These are phyloP conservation scores for Botrytis fabae DNA, from an alignment of 2,329 filamentous ascomycete genomes.

Conservation along the genomic window DNA sequence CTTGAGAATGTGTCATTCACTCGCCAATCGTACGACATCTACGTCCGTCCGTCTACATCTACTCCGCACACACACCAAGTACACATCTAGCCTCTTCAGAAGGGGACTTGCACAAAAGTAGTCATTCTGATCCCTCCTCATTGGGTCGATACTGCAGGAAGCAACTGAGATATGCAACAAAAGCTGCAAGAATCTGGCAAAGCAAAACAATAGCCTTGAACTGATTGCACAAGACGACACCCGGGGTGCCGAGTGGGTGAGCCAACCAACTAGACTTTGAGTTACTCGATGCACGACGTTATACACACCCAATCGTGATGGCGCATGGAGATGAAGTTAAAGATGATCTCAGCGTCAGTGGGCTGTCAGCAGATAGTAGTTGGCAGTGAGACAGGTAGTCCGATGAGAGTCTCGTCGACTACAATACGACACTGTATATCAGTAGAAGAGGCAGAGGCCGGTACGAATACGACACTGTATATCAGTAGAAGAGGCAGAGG, in stretches of 20 bases:
- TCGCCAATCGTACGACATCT: background rate
- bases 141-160: background rate
- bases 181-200: background rate
- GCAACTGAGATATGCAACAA: conserved; percentile 21
- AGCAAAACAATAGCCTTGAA: background rate
- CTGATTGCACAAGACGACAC: background rate
- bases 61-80: background rate
- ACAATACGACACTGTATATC: background rate
- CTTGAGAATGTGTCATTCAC: background rate
- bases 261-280: background rate
- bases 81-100: background rate
- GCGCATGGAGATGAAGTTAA: background rate
- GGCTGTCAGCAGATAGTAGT: background rate
- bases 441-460: background rate
- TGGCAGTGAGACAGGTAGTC: background rate
- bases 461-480: background rate
- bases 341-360: background rate
- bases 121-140: background rate
- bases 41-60: background rate
- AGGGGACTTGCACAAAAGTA: background rate
- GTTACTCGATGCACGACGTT: background rate
- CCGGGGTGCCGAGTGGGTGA: background rate
- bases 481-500: background rate
- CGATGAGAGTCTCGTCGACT: background rate
- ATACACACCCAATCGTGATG: background rate